Base-by-base conservation (phyloP, 2,329 filamentous ascomycete genomes). In the Monosporascus sp. region DNA sequence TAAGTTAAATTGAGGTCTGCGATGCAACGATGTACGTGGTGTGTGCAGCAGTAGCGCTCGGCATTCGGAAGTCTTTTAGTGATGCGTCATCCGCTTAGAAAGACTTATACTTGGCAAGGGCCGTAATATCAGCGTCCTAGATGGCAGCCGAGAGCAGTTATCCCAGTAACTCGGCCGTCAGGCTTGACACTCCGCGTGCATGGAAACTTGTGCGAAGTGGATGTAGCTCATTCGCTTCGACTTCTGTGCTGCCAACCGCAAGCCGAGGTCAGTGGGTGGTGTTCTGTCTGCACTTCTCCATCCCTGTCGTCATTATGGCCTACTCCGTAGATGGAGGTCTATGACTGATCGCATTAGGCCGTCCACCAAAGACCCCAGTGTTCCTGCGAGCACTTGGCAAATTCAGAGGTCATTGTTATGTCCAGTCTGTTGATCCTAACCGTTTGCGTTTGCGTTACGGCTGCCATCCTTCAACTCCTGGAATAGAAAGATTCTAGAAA, bases 301-400 rank as follows among this genome's bases (percentile, higher is more conserved):
- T 58, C 59, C 59, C 52, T 63, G 60, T 62, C 57, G 53, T 56
- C 54, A 56, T 58, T 49, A 54, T 55, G 57, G 60, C 55, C 60
- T 58, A 58, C 58, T 59, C 54, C 53, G 55, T 55, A 55, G 50
- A 55, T 55, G 58, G 60, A 44, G 52, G 51, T 56, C 55, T 51
- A 52, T 52, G 57, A 59, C 55, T 61, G 56, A 62, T 55, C 52
- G 56, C 49, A 57, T 53, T 51, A 31, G 57, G 55, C 48, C 48
- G 43, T 45, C 50, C 54, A 46, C 54, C 53, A 55, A 52, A 58
- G 51, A 58, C 55, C 56, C 56, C 55, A 61, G 57, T 48, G 16
- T 52, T 31, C 14, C 43, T 5, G 3, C 2, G 22, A 16, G 6
- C 11, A 26, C 11, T 24, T 26, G 22, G 7, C 22, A 11, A n/a